These are phyloP conservation scores for Colletotrichum sp. DNA, from an alignment of 2,329 filamentous ascomycete genomes.

Conservation along the genomic window DNA sequence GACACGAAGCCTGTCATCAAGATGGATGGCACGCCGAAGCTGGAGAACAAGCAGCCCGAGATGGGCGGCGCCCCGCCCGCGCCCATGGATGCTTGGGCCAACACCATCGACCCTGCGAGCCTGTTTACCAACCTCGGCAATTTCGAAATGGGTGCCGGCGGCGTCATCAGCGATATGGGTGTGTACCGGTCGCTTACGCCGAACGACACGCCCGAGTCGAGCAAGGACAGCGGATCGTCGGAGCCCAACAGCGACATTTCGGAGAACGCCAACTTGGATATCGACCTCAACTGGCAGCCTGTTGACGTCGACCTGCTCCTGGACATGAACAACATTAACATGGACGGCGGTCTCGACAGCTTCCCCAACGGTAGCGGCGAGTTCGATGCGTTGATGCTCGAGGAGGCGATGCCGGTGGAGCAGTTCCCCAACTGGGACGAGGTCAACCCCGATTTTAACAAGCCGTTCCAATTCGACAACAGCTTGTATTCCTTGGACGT, in stretches of 20 bases:
- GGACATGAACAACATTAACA: conserved; percentile 44
- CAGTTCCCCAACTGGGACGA: conserved; percentile 52
- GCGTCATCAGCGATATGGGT: conserved; percentile 57
- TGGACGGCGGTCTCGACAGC: conserved; percentile 29
- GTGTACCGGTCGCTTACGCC: conserved; percentile 62
- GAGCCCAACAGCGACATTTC: conserved; percentile 68
- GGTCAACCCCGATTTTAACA: conserved; percentile 53
- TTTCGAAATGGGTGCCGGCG: conserved; percentile 47
- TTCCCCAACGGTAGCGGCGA: conserved; percentile 20
- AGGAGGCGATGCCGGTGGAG: conserved; percentile 17
- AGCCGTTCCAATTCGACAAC: conserved; percentile 59
- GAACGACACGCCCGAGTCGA: conserved; percentile 69
- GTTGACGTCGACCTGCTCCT: conserved; percentile 51
- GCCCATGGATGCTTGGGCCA: conserved; percentile 37
- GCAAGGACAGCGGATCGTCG: conserved; percentile 63
- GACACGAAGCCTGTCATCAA: conserved; percentile 37
- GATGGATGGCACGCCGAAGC: conserved; percentile 26
- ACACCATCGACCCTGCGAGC: conserved; percentile 44
- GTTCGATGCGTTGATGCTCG: conserved; percentile 24
- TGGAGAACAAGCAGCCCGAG: conserved; percentile 33
- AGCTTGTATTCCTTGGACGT: conserved; percentile 38
- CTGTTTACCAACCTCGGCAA: conserved; percentile 46
- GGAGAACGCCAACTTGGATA: conserved; percentile 58
- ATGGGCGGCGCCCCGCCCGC: conserved; percentile 26
- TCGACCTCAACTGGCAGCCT: conserved; percentile 56